A percentile compares a stretch with the other conserved stretches of the same genome.
Evolutionary conservation across 2,329 filamentous ascomycete genomes (phyloP).

Genomic region (Shiraia bambusicola): DNA sequence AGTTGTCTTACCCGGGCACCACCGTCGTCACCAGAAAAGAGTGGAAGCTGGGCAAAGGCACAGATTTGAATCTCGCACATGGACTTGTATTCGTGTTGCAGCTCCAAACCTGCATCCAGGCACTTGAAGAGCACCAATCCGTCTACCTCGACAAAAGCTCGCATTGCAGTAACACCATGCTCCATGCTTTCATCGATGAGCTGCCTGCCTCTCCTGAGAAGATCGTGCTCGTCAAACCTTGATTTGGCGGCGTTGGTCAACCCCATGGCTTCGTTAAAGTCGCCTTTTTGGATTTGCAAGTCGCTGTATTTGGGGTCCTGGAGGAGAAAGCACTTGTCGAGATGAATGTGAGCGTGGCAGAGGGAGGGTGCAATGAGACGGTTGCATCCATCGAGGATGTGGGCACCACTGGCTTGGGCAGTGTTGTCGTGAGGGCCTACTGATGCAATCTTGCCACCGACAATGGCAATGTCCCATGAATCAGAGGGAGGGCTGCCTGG

Average conservation of each 20-base stretch:
- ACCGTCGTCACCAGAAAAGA: conserved; percentile 58
- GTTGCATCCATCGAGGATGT: conserved; percentile 45
- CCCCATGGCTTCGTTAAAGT: conserved; percentile 66
- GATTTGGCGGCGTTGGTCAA: conserved; percentile 62
- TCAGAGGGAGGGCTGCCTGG: conserved; percentile 31
- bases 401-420: conserved; percentile 13
- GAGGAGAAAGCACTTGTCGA: conserved; percentile 67
- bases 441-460: conserved; percentile 36
- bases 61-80: conserved; percentile 66
- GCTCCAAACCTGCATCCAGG: conserved; percentile 57
- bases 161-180: conserved; percentile 67
- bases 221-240: conserved; percentile 62
- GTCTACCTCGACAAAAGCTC: conserved; percentile 73
- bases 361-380: conserved; percentile 57
- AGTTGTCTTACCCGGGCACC: conserved; percentile 55
- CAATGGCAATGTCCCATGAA: conserved; percentile 43
- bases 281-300: conserved; percentile 60
- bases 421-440: conserved; percentile 32
- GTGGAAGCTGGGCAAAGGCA: conserved; percentile 69
- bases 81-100: conserved; percentile 58
- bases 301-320: conserved; percentile 61
- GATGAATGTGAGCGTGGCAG: conserved; percentile 72
- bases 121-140: conserved; percentile 60
- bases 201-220: conserved; percentile 65
- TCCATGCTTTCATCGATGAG: conserved; percentile 65